phyloP scores from a whole-genome alignment of 2,329 filamentous ascomycete species.

The Neonectria neomacrospora region DNA sequence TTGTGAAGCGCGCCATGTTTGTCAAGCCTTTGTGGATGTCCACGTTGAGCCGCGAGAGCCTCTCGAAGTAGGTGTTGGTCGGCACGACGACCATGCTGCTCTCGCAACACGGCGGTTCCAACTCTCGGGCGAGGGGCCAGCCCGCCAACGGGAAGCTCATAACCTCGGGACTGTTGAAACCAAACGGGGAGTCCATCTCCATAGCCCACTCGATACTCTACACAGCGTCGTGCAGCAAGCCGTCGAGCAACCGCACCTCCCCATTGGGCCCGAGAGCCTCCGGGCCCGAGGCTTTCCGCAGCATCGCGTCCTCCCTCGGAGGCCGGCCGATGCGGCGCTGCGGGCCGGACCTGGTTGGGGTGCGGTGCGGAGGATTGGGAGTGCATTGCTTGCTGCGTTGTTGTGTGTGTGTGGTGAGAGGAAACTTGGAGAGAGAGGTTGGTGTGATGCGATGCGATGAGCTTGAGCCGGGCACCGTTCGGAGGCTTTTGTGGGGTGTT shows the following conservation, averaged over 20 bases:
- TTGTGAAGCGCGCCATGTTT: constrained; percentile 15
- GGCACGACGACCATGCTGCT: constrained; percentile 26
- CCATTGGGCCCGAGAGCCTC: background rate
- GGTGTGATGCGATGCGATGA: background rate
- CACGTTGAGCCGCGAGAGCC: constrained; percentile 37
- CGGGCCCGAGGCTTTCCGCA: constrained; percentile 23
- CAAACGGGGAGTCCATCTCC: constrained; percentile 13
- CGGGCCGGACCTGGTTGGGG: constrained; percentile 47
- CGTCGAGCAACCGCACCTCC: constrained; percentile 33
- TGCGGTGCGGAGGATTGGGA: constrained; percentile 35
- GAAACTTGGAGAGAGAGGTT: background rate
- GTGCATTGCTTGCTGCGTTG: constrained; percentile 20
- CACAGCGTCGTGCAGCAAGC: constrained; percentile 27
- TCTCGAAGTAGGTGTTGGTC: constrained; percentile 31
- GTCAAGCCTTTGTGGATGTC: constrained; percentile 37
- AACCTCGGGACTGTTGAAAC: constrained; percentile 17
- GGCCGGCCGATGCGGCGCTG: constrained; percentile 49
- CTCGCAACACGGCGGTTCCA: constrained; percentile 19
- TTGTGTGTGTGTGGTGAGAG: background rate
- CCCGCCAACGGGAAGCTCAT: constrained; percentile 36
- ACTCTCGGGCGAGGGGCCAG: constrained; percentile 33
- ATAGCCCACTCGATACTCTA: constrained; percentile 28
- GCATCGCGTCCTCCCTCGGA: constrained; percentile 34
- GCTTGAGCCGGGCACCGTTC: constrained; percentile 22
- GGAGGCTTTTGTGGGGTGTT: constrained; percentile 33